Percentiles rank a stretch among this genome's conserved stretches.
Evolutionary conservation across 1,139 yeast genomes (phyloP).

Genomic region (Debaryomyces robertsiae): DNA sequence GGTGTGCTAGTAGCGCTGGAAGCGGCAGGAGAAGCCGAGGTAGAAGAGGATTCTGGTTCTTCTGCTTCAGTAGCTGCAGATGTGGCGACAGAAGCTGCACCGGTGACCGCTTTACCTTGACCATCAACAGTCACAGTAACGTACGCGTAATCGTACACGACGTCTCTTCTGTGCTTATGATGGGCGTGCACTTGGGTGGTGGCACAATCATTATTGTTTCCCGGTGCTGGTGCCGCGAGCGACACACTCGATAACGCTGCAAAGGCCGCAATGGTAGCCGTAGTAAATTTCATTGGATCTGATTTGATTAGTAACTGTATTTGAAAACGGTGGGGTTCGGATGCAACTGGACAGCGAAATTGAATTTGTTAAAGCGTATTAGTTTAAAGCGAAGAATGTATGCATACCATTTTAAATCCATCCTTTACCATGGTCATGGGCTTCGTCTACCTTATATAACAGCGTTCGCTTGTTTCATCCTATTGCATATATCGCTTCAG

Average conservation of each 20-base stretch:
- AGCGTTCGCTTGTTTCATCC: not conserved
- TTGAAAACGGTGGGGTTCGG: conserved; percentile 5
- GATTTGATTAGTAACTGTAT: conserved; percentile 11
- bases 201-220: conserved; percentile 39
- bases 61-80: conserved; percentile 14
- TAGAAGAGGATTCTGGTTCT: conserved; percentile 12
- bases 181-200: conserved; percentile 42
- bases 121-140: conserved; percentile 49
- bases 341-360: conserved; percentile 15
- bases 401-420: too few relatives aligned
- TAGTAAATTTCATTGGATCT: conserved; percentile 32
- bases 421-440: not conserved
- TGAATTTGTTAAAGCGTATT: conserved; percentile 2
- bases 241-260: conserved; percentile 45
- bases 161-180: conserved; percentile 47
- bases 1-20: conserved; percentile 16
- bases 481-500: too few relatives aligned
- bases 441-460: not conserved
- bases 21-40: conserved; percentile 15
- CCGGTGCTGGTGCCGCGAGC: conserved; percentile 50
- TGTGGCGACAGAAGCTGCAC: conserved; percentile 17
- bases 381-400: too few relatives aligned
- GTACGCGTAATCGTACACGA: conserved; percentile 42
- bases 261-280: conserved; percentile 34
- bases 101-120: conserved; percentile 30